Evolutionary conservation across 257 asterid species (phyloP), one percentile per base, ranked within the genome.

Genomic region (Phtheirospermum japonicum): DNA sequence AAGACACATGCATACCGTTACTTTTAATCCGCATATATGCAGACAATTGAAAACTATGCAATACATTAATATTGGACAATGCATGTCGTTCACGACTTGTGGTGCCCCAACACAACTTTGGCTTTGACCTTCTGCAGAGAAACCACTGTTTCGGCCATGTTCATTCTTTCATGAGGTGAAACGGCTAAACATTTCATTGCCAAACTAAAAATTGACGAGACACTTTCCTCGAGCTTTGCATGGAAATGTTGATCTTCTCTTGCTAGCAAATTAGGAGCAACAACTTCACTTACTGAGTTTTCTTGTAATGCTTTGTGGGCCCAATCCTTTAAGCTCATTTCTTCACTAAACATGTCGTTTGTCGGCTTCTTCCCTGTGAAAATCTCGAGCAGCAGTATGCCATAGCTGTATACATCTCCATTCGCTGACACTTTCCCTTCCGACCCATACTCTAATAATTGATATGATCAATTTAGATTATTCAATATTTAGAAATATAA

Each of bases 121-220:
- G 67, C 54, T 59, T 62, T 71, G 59, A 67, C 71, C 66, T 68
- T 71, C 6, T 55, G 59, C 12, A 72, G 60, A 18, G 57, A 2
- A 16, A 72, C 52, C 28, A 68, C 69, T 5, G 23, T 51, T 18
- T 72, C 50, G 12, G 5, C 14, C 66, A 65, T 64, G 68, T 33
- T 39, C 0, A 64, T 71, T 45, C 81, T 71, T 16, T 76, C 64
- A 5, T 63, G 51, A 0, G 73, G 75, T 11, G 69, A 68, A 34
- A 45, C 13, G 0, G 43, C 65, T 20, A 69, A 12, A 45, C 81
- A 72, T 60, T 76, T 64, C 81, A 71, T 64, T 18, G 72, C 75
- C 65, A 76, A 30, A n/a, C 4, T 63, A 14, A 72, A 64, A 53
- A 72, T 18, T 58, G 73, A 71, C 11, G 60, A 45, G 4, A 72